Conservation (phyloP, 176 grass and related monocot species). For the Bothriochloa decipiens region DNA sequence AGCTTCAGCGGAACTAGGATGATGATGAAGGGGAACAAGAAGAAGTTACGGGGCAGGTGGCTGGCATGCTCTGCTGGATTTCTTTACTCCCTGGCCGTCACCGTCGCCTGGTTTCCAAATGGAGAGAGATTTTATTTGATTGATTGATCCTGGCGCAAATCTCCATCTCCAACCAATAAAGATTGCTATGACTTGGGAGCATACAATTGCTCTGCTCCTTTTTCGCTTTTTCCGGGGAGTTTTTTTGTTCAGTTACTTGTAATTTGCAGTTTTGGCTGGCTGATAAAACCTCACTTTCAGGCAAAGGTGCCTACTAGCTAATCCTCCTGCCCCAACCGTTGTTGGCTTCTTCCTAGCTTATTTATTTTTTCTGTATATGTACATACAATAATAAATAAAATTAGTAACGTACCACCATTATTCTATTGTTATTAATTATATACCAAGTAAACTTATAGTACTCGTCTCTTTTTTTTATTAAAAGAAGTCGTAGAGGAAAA, state of each 20-base stretch:
- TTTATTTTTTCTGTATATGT: background rate
- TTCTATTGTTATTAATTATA: background rate
- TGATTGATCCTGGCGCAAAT: conserved; percentile 22
- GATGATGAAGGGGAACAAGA: conserved; percentile 29
- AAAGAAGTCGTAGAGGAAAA: conserved; percentile 16
- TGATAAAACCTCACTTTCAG: conserved; percentile 44
- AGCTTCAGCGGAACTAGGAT: conserved; percentile 18
- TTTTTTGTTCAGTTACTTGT: background rate
- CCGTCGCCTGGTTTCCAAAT: conserved; percentile 11
- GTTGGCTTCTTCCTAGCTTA: background rate
- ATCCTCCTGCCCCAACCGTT: background rate
- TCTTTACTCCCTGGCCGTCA: conserved; percentile 40
- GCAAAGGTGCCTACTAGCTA: conserved; percentile 30
- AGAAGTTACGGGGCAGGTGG: conserved; percentile 21
- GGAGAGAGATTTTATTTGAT: conserved; percentile 16
- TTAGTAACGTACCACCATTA: background rate
- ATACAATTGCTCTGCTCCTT: conserved; percentile 30
- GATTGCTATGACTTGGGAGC: conserved; percentile 29
- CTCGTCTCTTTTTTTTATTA: background rate
- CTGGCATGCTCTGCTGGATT: conserved; percentile 25
- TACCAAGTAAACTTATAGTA: background rate
- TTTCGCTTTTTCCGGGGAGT: background rate
- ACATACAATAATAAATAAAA: background rate
- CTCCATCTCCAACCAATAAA: conserved; percentile 48
- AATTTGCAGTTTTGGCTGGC: conserved; percentile 7